phyloP scores from a whole-genome alignment of 2,329 filamentous ascomycete genomes.

The Pseudocercospora fuligena region DNA sequence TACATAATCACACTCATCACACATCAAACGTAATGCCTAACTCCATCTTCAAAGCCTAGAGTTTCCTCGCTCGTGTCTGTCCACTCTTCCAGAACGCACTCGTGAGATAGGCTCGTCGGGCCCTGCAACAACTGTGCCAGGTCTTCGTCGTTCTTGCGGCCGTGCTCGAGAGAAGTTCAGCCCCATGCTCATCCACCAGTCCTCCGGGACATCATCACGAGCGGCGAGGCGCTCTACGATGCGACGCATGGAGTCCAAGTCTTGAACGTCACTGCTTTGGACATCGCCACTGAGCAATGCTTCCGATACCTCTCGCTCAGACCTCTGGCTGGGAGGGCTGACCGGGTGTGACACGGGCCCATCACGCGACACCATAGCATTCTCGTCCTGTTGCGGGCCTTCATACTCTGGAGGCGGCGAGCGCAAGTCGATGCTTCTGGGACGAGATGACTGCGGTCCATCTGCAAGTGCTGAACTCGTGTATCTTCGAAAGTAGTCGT shows the following conservation, averaged over 20 bases:
- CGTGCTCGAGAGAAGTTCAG: conserved; percentile 39
- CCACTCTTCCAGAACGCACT: neutral
- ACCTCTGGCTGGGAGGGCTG: conserved; percentile 32
- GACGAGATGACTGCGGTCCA: conserved; percentile 5
- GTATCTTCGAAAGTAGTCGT: conserved; percentile 33
- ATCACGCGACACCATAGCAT: conserved; percentile 31
- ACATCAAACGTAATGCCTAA: neutral
- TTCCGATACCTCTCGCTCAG: conserved; percentile 30
- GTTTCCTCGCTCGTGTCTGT: conserved; percentile 5
- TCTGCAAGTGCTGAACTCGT: conserved; percentile 20
- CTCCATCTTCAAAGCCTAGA: conserved; percentile 2
- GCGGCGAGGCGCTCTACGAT: conserved; percentile 73
- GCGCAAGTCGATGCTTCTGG: neutral
- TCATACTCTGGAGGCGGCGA: conserved; percentile 37
- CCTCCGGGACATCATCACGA: conserved; percentile 77
- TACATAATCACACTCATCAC: conserved; percentile 4
- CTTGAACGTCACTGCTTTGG: conserved; percentile 32
- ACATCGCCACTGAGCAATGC: conserved; percentile 29
- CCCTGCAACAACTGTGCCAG: conserved; percentile 2
- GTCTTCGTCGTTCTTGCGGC: conserved; percentile 18
- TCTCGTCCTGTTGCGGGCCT: conserved; percentile 25
- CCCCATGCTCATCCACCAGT: conserved; percentile 70
- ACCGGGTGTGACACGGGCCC: conserved; percentile 35
- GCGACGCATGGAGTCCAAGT: conserved; percentile 69
- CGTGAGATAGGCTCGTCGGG: conserved; percentile 1